A percentile compares a stretch with the other conserved stretches of the same genome.
These are phyloP conservation scores for Starmerella vaccinii DNA, from an alignment of 805 yeast species.

Conservation along the genomic window DNA sequence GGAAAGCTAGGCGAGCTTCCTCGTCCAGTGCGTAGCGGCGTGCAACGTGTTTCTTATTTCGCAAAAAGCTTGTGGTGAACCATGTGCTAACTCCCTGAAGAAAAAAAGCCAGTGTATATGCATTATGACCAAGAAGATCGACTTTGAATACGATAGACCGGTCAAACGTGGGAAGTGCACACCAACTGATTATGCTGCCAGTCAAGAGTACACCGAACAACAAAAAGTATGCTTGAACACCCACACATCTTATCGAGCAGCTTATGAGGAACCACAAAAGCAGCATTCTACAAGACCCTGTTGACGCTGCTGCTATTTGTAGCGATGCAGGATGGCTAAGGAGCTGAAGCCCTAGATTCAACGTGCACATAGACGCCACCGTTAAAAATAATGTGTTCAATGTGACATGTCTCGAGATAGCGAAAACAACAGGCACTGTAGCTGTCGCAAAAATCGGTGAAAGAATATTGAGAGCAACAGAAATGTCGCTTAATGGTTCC, in stretches of 20 bases:
- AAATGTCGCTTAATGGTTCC: not conserved
- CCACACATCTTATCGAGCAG: not conserved
- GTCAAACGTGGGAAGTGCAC: not conserved
- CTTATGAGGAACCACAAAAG: not conserved
- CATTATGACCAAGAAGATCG: not conserved
- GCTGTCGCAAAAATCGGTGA: not conserved
- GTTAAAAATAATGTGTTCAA: not conserved
- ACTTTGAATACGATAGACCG: not conserved
- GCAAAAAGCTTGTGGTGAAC: not conserved
- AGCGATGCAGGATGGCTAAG: not conserved
- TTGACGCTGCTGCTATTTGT: not conserved
- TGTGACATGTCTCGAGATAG: not conserved
- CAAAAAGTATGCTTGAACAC: not conserved
- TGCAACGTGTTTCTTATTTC: not conserved
- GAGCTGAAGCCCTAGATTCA: not conserved
- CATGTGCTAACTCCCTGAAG: not conserved
- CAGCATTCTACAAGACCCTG: not conserved
- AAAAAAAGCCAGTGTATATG: not conserved
- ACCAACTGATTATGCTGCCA: not conserved
- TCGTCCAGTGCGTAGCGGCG: not conserved
- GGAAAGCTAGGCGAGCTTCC: not conserved
- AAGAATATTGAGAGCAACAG: not conserved
- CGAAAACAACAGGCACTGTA: not conserved
- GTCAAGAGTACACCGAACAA: not conserved
- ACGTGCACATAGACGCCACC: not conserved